These are phyloP conservation scores for Vaccinium myrtillus DNA, from an alignment of 148 eudicot species.

Conservation along the genomic window DNA sequence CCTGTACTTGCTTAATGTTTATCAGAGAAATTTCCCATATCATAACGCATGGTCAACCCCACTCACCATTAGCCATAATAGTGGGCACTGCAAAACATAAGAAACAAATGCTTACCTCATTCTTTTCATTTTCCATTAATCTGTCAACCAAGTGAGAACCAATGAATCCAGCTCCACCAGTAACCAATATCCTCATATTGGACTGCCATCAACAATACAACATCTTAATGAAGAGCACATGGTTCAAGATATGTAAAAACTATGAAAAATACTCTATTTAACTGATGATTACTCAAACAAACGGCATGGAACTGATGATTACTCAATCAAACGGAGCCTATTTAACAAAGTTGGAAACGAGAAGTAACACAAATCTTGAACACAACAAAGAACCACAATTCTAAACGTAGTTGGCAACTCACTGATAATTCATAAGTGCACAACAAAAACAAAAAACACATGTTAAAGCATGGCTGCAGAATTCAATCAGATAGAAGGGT, in stretches of 20 bases:
- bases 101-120: constrained; percentile 50
- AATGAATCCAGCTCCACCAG: constrained; percentile 98
- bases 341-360: neutral
- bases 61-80: neutral
- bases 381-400: neutral
- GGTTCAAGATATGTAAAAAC: neutral
- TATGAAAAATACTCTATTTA: neutral
- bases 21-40: neutral
- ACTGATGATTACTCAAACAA: neutral
- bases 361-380: neutral
- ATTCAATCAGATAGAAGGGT: neutral
- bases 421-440: neutral
- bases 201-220: constrained; percentile 43
- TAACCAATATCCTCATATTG: constrained; percentile 89
- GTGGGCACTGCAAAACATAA: neutral
- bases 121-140: constrained; percentile 89
- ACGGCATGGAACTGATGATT: neutral
- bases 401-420: neutral
- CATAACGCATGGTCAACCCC: neutral
- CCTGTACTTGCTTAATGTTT: no score
- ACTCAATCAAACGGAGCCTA: neutral
- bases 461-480: neutral
- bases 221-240: constrained; percentile 2
- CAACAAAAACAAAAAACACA: neutral
- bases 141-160: constrained; percentile 94